Evolutionary conservation across 2,329 filamentous ascomycete species (phyloP).

Genomic region (Davidsoniella neocaledoniae): DNA sequence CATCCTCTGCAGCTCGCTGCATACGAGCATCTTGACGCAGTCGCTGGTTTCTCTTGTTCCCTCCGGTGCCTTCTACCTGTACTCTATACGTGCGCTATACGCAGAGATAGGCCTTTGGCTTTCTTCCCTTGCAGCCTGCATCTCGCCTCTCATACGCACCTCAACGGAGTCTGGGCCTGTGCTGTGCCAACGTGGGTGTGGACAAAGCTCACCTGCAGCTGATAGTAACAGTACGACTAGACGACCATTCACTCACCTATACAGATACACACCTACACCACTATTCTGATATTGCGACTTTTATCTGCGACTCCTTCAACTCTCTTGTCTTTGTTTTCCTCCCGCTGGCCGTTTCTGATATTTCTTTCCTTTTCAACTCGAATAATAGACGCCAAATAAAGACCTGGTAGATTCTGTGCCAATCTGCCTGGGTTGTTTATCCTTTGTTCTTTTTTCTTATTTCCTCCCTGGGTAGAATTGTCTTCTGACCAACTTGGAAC

Average conservation of each 20-base stretch:
- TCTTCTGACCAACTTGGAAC: too few relatives aligned
- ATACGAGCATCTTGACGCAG: too few relatives aligned
- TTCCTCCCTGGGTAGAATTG: neutral
- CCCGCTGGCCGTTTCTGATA: neutral
- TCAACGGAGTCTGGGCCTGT: constrained; percentile 1
- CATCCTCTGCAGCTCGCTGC: too few relatives aligned
- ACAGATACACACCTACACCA: constrained; percentile 1
- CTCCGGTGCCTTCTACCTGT: neutral
- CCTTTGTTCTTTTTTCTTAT: neutral
- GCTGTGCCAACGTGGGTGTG: constrained; percentile 4
- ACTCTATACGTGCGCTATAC: neutral
- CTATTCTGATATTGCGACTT: neutral
- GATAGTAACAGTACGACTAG: too few relatives aligned
- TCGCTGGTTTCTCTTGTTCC: neutral
- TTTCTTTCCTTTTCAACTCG: too few relatives aligned
- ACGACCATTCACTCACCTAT: neutral
- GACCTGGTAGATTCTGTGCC: neutral
- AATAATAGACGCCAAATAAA: too few relatives aligned
- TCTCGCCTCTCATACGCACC: constrained; percentile 3
- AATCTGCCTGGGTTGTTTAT: neutral
- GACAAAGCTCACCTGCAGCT: constrained; percentile 9
- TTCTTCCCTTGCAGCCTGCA: neutral
- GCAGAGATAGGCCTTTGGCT: neutral
- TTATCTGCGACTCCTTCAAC: neutral
- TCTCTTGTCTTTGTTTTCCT: neutral